Evolutionary conservation across 2,329 filamentous ascomycete genomes (phyloP), one percentile per base, ranked within the genome.

Genomic region (Fusarium aywerte): DNA sequence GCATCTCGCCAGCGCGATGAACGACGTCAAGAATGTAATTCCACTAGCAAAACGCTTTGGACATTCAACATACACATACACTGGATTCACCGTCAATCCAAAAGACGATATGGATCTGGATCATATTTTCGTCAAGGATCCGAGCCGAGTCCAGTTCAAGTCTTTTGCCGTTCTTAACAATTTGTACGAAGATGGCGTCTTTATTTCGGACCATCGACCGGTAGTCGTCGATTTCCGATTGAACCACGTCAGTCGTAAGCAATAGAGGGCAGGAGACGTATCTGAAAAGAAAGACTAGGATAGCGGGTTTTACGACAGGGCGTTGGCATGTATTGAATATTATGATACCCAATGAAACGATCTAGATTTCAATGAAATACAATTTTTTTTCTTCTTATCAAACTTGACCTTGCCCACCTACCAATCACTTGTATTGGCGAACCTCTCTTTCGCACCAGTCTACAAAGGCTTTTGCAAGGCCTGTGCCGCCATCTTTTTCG

Each of bases 141-240:
- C 68, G 7, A 55, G 60, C 3, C 69, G 63, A 2, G 49, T 76
- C 29, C 48, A 68, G 13, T 74, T 74, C 21, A 47, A 70, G 12
- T 65, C 61, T 10, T 75, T 70, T 49, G 69, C 75, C 0, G 74
- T 76, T 4, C 45, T 76, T 8, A 69, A 68, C 20, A 71, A 70
- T 2, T 48, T 62, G 13, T 73, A 68, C 33, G 71, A 75, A 7
- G 72, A 78, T 16, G 72, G 67, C 0, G 56, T 74, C 4, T 78
- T 71, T 49, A 75, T 76, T 18, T 78, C 76, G 4, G 76, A 78
- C 38, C 76, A 78, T 59, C 65, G 76, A 2, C 67, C 73, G 1
- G 72, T 78, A 8, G 69, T 77, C 21, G 64, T 76, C 3, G 75
- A 78, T n/a, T 36, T 65, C 20, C 44, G 53, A 11, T 42, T 66